Base-by-base conservation (phyloP, 352 stramenopile species). In the Phytophthora citricola region DNA sequence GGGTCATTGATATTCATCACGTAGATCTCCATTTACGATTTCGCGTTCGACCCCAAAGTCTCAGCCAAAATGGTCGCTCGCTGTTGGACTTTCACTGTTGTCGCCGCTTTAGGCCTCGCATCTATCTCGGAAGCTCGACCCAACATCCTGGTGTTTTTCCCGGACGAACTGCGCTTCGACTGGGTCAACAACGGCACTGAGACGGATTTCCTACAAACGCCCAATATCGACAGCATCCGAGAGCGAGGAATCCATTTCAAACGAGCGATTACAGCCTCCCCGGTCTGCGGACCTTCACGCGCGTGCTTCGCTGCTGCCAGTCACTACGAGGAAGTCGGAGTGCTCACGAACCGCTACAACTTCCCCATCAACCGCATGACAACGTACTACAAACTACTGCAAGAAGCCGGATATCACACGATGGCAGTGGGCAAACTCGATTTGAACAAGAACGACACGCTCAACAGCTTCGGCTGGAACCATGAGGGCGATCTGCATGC, bases 111-210 rank as follows among this genome's bases (percentile, higher is more conserved):
- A 2, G 17, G 12, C 27, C 32, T 63, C 17, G 12, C 58, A 2
- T 46, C 46, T 27, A 15, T 46, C 32, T 17, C 17, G 2, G 22
- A 64, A 7, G 62, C 62, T 59, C 58, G 69, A 14, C 69, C 65
- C 15, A 77, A 77, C 59, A 77, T 77, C 17, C 47, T 77, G 24
- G 69, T 74, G n/a, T 69, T 77, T 40, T 77, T 77, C 64, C 69
- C 64, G 1, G 64, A 77, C 15, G 58, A 77, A 11, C 52, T 78
- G 39, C 65, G 65, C 27, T 66, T 70, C 56, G 69, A 77, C 69
- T 74, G 69, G 69, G 59, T 75, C 40, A 77, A 77, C 51, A 77
- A 74, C 50, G 65, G 69, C 39, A 74, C 65, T 9, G 50, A 51
- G 24, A 51, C 64, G n/a, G 69, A 77, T 43, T 77, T 77, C 52